These are phyloP conservation scores for Arthrobotrys megalospora DNA, from an alignment of 2,329 filamentous ascomycete genomes.

Conservation along the genomic window DNA sequence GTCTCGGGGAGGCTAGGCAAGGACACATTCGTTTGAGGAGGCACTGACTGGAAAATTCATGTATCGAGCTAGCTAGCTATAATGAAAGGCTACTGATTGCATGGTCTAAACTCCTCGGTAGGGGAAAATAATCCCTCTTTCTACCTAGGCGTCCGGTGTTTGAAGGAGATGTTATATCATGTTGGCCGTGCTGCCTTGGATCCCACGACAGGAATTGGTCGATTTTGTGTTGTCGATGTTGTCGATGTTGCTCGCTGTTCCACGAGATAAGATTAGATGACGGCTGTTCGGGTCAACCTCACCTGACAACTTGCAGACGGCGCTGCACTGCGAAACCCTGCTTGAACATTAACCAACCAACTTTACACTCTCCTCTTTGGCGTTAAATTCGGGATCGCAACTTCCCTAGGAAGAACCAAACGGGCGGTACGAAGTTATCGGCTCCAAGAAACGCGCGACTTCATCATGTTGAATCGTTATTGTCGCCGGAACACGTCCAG, in stretches of 20 bases:
- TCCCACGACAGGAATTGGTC: background rate
- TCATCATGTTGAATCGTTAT: slow-evolving; percentile 45
- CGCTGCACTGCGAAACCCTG: slow-evolving; percentile 25
- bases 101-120: background rate
- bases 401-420: background rate
- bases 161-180: slow-evolving; percentile 20
- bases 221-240: slow-evolving; percentile 51
- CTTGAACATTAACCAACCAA: slow-evolving; percentile 27
- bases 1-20: slow-evolving; percentile 1
- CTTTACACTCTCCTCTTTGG: slow-evolving; percentile 4
- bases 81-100: slow-evolving; percentile 23
- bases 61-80: slow-evolving; percentile 12
- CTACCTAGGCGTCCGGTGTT: background rate
- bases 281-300: slow-evolving; percentile 7
- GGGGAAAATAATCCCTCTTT: background rate
- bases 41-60: slow-evolving; percentile 45
- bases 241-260: slow-evolving; percentile 35
- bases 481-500: slow-evolving; percentile 23
- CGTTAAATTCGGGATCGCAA: slow-evolving; percentile 24
- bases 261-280: slow-evolving; percentile 61
- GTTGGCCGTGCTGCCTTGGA: slow-evolving; percentile 9
- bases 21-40: slow-evolving; percentile 35
- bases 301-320: slow-evolving; percentile 33
- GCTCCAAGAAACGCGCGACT: slow-evolving; percentile 25
- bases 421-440: background rate